These are phyloP conservation scores for Candida morakotiae DNA, from an alignment of 805 yeast species.

Conservation along the genomic window DNA sequence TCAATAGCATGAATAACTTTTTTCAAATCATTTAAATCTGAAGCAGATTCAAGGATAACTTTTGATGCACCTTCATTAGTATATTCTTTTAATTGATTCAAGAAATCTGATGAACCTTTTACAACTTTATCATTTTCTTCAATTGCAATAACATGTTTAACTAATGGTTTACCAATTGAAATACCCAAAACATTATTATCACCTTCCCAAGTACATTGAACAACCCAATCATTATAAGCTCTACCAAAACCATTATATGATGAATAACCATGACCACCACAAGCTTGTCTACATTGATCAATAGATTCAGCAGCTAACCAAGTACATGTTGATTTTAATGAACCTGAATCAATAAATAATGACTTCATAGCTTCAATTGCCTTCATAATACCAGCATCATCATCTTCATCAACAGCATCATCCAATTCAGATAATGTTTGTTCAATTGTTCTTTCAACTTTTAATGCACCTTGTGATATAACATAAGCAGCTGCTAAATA, in stretches of 20 bases:
- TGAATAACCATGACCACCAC: slow-evolving; percentile 48
- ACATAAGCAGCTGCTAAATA: slow-evolving; percentile 39
- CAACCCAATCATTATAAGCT: slow-evolving; percentile 43
- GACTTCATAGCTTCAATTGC: slow-evolving; percentile 38
- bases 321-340: slow-evolving; percentile 41
- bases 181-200: slow-evolving; percentile 43
- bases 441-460: slow-evolving; percentile 32
- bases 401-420: slow-evolving; percentile 30
- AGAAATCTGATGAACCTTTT: slow-evolving; percentile 10
- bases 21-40: slow-evolving; percentile 24
- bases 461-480: slow-evolving; percentile 34
- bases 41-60: slow-evolving; percentile 26
- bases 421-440: slow-evolving; percentile 30
- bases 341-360: slow-evolving; percentile 41
- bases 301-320: slow-evolving; percentile 42
- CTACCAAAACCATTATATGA: slow-evolving; percentile 43
- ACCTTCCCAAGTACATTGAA: slow-evolving; percentile 49
- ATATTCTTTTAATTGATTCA: slow-evolving; percentile 10
- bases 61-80: slow-evolving; percentile 15
- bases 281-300: slow-evolving; percentile 41
- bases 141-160: slow-evolving; percentile 42
- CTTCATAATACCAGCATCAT: slow-evolving; percentile 24
- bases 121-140: slow-evolving; percentile 36
- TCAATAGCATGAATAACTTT: slow-evolving; percentile 36
- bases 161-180: slow-evolving; percentile 39